Conservation (phyloP, 257 asterid genomes). For the Primulina eburnea region DNA sequence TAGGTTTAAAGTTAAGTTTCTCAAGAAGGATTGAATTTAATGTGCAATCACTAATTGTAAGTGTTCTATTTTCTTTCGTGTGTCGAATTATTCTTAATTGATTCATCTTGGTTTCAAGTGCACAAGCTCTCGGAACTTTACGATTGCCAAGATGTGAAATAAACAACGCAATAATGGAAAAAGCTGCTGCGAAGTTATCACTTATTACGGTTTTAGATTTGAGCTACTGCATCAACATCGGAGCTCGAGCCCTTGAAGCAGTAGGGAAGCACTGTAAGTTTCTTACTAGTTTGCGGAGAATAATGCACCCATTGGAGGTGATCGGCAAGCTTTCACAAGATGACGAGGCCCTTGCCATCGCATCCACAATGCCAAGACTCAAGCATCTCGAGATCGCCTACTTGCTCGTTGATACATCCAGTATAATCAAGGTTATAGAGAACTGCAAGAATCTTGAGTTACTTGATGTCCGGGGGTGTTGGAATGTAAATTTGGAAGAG, state of each 20-base stretch:
- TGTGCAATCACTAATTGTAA: not conserved
- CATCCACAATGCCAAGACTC: slow-evolving; percentile 69
- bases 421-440: slow-evolving; percentile 51
- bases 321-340: slow-evolving; percentile 60
- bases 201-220: slow-evolving; percentile 58
- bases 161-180: slow-evolving; percentile 40
- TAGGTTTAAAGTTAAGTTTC: not conserved
- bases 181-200: slow-evolving; percentile 43
- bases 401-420: slow-evolving; percentile 53
- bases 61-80: not conserved
- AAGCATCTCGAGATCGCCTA: slow-evolving; percentile 81
- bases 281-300: slow-evolving; percentile 53
- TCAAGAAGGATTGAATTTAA: not conserved
- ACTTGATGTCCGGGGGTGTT: slow-evolving; percentile 77
- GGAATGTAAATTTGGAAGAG: slow-evolving; percentile 65
- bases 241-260: slow-evolving; percentile 64
- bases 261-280: slow-evolving; percentile 64
- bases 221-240: slow-evolving; percentile 73
- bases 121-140: slow-evolving; percentile 53
- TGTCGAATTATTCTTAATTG: slow-evolving; percentile 13
- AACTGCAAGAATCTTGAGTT: slow-evolving; percentile 60
- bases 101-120: slow-evolving; percentile 52
- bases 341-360: slow-evolving; percentile 77
- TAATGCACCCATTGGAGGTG: slow-evolving; percentile 73
- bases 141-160: slow-evolving; percentile 61